A percentile compares a stretch with the other conserved stretches of the same genome.
Conservation (phyloP, 2,329 filamentous ascomycete genomes). For the Monosporascus sp. region DNA sequence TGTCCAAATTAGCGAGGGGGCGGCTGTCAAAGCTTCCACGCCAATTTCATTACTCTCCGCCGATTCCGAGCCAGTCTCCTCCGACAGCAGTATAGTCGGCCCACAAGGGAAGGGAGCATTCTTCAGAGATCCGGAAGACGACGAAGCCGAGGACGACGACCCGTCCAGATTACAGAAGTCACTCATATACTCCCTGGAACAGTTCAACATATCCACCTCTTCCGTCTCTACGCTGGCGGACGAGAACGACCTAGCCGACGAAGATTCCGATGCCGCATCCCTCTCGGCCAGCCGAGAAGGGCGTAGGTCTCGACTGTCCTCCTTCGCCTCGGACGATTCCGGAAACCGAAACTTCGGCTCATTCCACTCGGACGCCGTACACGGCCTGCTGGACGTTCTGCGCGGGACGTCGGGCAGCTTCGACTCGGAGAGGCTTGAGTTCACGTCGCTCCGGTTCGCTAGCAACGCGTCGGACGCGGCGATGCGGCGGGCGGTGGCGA, state of each 20-base stretch:
- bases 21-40: constrained; percentile 35
- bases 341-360: constrained; percentile 50
- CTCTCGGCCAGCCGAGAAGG: constrained; percentile 50
- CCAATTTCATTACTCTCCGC: constrained; percentile 34
- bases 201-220: constrained; percentile 48
- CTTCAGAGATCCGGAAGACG: constrained; percentile 43
- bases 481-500: constrained; percentile 80
- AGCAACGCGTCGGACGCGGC: constrained; percentile 86
- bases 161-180: constrained; percentile 49
- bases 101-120: constrained; percentile 44
- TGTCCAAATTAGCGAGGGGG: constrained; percentile 64
- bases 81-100: constrained; percentile 45
- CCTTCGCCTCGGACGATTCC: constrained; percentile 69
- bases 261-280: constrained; percentile 58
- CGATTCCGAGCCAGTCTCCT: constrained; percentile 31
- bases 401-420: constrained; percentile 73
- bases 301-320: constrained; percentile 62
- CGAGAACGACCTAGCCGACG: constrained; percentile 60
- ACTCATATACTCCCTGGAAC: constrained; percentile 50
- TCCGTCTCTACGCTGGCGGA: constrained; percentile 57
- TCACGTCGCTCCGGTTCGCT: constrained; percentile 87
- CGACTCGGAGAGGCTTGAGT: constrained; percentile 77
- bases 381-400: constrained; percentile 81
- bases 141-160: constrained; percentile 46
- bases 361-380: constrained; percentile 85